Evolutionary conservation across 1,139 yeast genomes (phyloP), one percentile per base, ranked within the genome.

Genomic region (Pichia sorboxylosa): DNA sequence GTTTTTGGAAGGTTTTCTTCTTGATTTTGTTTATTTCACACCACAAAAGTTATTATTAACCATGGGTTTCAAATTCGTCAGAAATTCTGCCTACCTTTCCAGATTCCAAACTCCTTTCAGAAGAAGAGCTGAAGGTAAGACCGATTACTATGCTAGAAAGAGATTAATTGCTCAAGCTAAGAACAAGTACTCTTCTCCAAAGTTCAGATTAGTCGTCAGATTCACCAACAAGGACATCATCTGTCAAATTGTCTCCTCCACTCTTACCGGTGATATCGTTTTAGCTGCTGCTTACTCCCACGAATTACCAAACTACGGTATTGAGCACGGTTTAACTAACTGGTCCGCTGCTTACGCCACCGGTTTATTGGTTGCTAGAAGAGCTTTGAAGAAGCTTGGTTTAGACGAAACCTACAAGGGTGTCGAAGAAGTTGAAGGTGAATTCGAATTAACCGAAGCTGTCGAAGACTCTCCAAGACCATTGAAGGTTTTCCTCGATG

Each of bases 61-160:
- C 25, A 84, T 84, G 95, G 72, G 75, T 59, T 37, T 34, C 28
- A 37, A 37, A 29, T 84, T 84, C 85, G 74, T 74, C 62, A 57
- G 58, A 48, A 58, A 63, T 54, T 77, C 94, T 58, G 92, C 97
- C 54, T 90, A 92, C 90, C 85, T 77, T 77, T 85, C 97, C 64
- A 90, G 99, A 67, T 90, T 78, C 94, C 99, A 90, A 76, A 90
- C 98, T 64, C 96, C 97, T 55, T 90, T 85, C 95, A 85, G 98
- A 69, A 85, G 99, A 80, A 84, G 99, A 82, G 85, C 94, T 66
- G 97, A 92, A 72, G 99, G 98, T 73, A 90, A 92, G 80, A 90
- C 99, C 64, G 99, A 90, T 68, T 90, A 87, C 94, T 90, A 87
- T 79, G 96, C 93, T 69, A 90, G 99, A 79, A 90, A 90, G 94